Evolutionary conservation across 805 yeast species (phyloP), one percentile per base, ranked within the genome.

Genomic region (Kodamaea restingae): DNA sequence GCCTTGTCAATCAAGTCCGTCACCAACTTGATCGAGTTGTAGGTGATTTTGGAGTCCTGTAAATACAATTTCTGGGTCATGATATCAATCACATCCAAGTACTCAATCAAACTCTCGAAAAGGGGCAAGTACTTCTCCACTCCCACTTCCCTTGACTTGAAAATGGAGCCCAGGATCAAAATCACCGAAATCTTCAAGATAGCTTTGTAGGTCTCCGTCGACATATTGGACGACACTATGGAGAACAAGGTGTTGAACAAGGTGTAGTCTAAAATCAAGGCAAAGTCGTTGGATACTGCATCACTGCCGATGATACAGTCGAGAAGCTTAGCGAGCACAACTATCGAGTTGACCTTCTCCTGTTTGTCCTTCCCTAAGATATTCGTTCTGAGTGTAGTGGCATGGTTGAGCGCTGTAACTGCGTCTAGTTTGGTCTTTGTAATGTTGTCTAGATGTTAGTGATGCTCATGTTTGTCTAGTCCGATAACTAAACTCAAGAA

Each of bases 341-440:
- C 72, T 7, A 79, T 71, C 2, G 76, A 66, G 53, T 74, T 76
- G 35, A 73, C 68, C 45, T 70, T 67, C 41, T 76, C 81, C 35
- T 71, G 69, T 39, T 71, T 71, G 42, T 70, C 75, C 36, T 61
- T 60, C 10, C 75, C 74, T 41, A 70, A 49, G 22, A 76, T 70
- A 32, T 71, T 68, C 9, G 55, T 35, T 42, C 64, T 66, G 30
- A 78, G 58, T 17, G 62, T 61, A 18, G 51, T 39, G 28, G 68
- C 64, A 47, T 65, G 68, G 32, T 41, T 45, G 30, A 65, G 43
- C 10, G 70, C 69, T 1, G 65, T 56, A 1, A 50, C 31, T 7
- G 55, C 49, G 34, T 65, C 70, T 30, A 67, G 51, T 43, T 58
- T 63, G 31, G 56, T 34, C 36, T 59, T 60, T 30, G 56, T 41